Base-by-base conservation (phyloP, 192 early-diverging fungal species). In the Paraglomus occultum region DNA sequence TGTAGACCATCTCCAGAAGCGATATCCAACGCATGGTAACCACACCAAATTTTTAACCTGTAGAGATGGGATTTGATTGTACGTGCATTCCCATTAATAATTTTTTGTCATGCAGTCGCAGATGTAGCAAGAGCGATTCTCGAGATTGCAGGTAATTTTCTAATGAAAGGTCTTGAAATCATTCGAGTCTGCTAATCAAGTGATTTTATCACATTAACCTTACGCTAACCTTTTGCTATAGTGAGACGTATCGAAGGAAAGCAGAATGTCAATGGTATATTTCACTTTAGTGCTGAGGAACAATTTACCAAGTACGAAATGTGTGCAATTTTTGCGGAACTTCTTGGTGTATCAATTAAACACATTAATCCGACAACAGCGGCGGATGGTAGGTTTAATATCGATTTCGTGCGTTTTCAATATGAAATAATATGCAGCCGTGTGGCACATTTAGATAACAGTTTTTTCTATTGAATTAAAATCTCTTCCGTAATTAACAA, bases 21-120 rank as follows among this genome's bases (percentile, higher is more conserved):
- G 94, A 49, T 96, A 87, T 75, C 94, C 94, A 4, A 93, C 92
- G n/a, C 90, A 94, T 68, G 83, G 83, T 83, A 84, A 62, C 31
- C 46, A 17, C 51, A 8, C 10, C 55, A 12, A 64, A 12, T 23
- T 20, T 2, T 10, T 42, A n/a, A n/a, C n/a, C n/a, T n/a, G n/a
- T n/a, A n/a, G n/a, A n/a, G n/a, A 6, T 22, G 49, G 10, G 12
- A 12, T 5, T 40, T 46, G 38, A 38, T 43, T 51, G 39, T 22
- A 54, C 17, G 10, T 18, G 51, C 69, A 10, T 42, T 46, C 2
- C n/a, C 31, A 18, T 7, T 65, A 57, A 60, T 14, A 7, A 38
- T 52, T 15, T n/a, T 43, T 43, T 38, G 23, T 22, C 64, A 20
- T 39, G 64, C 51, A 85, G 87, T 88, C 7, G 79, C 78, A 10